Evolutionary conservation across 163 green algal species (phyloP), one percentile per base, ranked within the genome.

Genomic region (Scenedesmus sp.): DNA sequence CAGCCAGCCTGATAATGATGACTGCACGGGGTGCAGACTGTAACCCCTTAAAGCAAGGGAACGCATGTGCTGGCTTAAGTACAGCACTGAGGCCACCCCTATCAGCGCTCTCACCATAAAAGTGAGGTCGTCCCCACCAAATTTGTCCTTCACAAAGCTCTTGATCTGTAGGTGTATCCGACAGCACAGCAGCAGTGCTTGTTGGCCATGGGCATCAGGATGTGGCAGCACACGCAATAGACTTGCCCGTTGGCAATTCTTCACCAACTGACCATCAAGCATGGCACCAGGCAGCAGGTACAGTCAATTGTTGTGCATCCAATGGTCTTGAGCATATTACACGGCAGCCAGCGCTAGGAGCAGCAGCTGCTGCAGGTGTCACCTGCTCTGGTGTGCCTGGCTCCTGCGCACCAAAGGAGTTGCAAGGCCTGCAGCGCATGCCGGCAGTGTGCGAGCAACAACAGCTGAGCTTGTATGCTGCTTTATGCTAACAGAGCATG

Each of bases 331-430:
- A n/a, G 56, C 56, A 76, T 30, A 76, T 26, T 20, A 7, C 5
- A 2, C 5, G 56, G 15, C 30, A 40, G 4, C 2, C 30, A 76
- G 12, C 6, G 18, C 16, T 9, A 76, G 7, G 24, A 4, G 0
- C 16, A 10, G 0, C 65, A 20, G 7, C 37, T 20, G 7, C 65
- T 76, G 65, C 0, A 5, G 30, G 16, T 7, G 65, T 76, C 65
- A 76, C 65, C 65, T 76, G 79, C 22, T 82, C 87, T 26, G 87
- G 43, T 24, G 56, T 84, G 72, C 91, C 93, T 16, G 93, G 89
- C 72, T 95, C 93, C 90, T 95, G 91, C 15, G 61, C 65, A 51
- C 90, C 79, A 59, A 96, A 94, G 73, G 96, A 92, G 89, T 97
- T 95, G 92, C 93, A 97, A 5, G 95, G 95, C 88, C 82, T 87